Percentiles rank a stretch among this genome's conserved stretches.
These are phyloP conservation scores for Paramecium octaurelia DNA, from an alignment of 73 alveolate genomes.

Conservation along the genomic window DNA sequence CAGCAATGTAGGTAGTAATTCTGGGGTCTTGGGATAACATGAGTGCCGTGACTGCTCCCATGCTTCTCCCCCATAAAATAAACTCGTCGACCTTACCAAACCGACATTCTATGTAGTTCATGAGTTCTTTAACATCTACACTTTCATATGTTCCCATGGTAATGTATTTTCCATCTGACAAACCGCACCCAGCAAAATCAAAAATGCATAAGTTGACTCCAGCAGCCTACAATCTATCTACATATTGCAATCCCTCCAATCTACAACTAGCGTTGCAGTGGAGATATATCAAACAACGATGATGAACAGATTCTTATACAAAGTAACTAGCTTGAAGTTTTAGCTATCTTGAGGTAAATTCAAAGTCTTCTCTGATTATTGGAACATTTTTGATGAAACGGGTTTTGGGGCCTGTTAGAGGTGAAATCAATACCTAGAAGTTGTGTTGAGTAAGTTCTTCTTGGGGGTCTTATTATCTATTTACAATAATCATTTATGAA, in stretches of 20 bases:
- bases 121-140: conserved; percentile 77
- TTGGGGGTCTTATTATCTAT: conserved; percentile 82
- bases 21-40: conserved; percentile 78
- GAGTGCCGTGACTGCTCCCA: conserved; percentile 97
- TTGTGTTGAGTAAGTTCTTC: conserved; percentile 68
- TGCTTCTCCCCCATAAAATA: conserved; percentile 96
- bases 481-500: conserved; percentile 67
- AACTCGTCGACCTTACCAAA: conserved; percentile 79
- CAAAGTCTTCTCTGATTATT: conserved; percentile 62
- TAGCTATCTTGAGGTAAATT: conserved; percentile 68
- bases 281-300: conserved; percentile 88
- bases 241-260: conserved; percentile 76
- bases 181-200: conserved; percentile 95
- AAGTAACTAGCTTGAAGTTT: conserved; percentile 70
- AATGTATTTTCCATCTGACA: conserved; percentile 90
- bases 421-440: conserved; percentile 59
- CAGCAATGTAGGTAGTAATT: conserved; percentile 85
- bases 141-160: conserved; percentile 90
- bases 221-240: conserved; percentile 70
- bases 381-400: conserved; percentile 62
- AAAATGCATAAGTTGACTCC: conserved; percentile 76
- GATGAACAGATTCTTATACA: conserved; percentile 59
- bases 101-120: conserved; percentile 75
- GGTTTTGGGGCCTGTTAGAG: conserved; percentile 41
- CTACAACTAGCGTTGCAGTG: conserved; percentile 95